A percentile compares a stretch with the other conserved stretches of the same genome.
These are phyloP conservation scores for Trametes sanguinea DNA, from an alignment of 768 basidiomycete genomes.

Conservation along the genomic window DNA sequence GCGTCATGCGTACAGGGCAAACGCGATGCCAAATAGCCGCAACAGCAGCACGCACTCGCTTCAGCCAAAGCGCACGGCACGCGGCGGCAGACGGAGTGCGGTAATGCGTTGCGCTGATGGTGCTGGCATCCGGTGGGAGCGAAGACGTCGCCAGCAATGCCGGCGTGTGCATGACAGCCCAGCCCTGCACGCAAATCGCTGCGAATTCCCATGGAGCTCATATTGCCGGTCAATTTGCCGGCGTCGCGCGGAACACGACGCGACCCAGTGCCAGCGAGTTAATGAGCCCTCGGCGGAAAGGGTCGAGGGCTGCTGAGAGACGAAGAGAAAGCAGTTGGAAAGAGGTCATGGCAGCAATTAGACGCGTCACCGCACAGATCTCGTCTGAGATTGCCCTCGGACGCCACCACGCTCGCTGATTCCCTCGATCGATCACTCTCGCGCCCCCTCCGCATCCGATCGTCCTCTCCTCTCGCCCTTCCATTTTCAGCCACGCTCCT, in stretches of 20 bases:
- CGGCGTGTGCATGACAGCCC: not conserved
- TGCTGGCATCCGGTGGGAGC: not conserved
- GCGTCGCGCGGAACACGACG: too few relatives aligned
- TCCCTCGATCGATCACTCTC: conserved; percentile 9
- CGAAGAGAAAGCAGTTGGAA: not conserved
- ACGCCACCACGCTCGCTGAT: not conserved
- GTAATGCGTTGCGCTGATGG: not conserved
- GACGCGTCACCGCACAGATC: not conserved
- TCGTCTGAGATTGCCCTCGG: not conserved
- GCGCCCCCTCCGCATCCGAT: conserved; percentile 1
- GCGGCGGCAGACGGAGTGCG: not conserved
- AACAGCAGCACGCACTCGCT: too few relatives aligned
- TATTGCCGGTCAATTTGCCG: too few relatives aligned
- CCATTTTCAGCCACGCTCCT: not conserved
- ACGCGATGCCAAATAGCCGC: not conserved
- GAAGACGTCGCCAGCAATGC: not conserved
- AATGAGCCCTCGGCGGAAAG: too few relatives aligned
- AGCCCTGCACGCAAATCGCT: not conserved
- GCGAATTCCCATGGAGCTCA: not conserved
- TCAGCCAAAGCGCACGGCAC: not conserved
- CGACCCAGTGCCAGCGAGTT: too few relatives aligned
- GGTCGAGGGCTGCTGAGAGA: not conserved
- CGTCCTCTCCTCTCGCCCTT: conserved; percentile 7
- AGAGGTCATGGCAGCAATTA: too few relatives aligned
- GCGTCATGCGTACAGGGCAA: not conserved